Base-by-base conservation (phyloP, 1,139 yeast species). In the Candida neerlandica region DNA sequence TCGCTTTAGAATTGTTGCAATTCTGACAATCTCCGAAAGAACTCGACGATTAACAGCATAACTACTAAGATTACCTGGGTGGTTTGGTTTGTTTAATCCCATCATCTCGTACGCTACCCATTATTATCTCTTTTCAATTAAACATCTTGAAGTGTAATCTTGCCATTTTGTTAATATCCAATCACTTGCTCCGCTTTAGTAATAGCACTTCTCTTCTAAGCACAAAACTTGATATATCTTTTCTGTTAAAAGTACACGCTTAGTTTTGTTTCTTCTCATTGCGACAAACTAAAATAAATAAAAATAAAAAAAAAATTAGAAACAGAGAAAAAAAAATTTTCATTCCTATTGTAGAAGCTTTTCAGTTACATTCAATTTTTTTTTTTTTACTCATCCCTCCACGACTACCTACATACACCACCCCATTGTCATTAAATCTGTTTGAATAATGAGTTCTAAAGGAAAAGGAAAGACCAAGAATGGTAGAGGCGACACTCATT, bases 401-500 rank as follows among this genome's bases (percentile, higher is more conserved):
- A 16, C 14, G 19, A 23, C 16, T 29, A 34, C 9, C 18, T n/a
- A 40, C 34, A 26, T 11, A 12, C 34, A 14, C 38, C 32, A 14
- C 19, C 10, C 16, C 27, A 37, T n/a, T n/a, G n/a, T n/a, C n/a
- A 2, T 15, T 32, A 45, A 33, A 19, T 27, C 40, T 9, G n/a
- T 14, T 14, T 35, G 9, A 11, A 35, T 7, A 18, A 54, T 54
- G 58, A 55, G 58, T 47, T 37, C 53, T 6, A 52, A 45, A 45
- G 52, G 52, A 34, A 50, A 44, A 51, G 52, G 49, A 26, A 47
- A 46, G 35, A 52, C 51, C 23, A 41, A 43, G 37, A 55, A 44
- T 44, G 79, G 45, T 14, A 54, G 49, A 42, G 56, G 52, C 30
- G 56, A 54, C 12, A 54, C 81, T 84, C 79, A 84, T 67, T 78